phyloP scores from a whole-genome alignment of 2,329 filamentous ascomycete species.

The Fusarium subtropicale region DNA sequence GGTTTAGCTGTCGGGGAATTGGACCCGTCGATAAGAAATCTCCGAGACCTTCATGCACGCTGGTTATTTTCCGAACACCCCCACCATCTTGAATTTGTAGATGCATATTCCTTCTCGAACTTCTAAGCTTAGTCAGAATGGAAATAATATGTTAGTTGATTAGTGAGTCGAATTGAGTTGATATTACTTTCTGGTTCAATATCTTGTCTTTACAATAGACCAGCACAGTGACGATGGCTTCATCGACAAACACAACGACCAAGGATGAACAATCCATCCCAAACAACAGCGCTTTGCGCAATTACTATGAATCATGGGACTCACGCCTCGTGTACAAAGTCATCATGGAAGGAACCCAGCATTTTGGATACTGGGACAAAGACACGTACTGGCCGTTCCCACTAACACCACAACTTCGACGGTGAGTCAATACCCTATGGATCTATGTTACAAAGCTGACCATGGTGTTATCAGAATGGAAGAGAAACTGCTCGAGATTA shows the following conservation, averaged over 20 bases:
- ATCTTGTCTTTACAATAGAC: not conserved
- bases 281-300: not conserved
- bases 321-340: conserved; percentile 2
- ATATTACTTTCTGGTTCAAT: not conserved
- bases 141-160: not conserved
- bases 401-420: not conserved
- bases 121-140: not conserved
- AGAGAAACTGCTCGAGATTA: not conserved
- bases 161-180: not conserved
- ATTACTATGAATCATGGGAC: conserved; percentile 9
- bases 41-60: not conserved
- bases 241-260: not conserved
- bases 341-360: conserved; percentile 4
- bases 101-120: not conserved
- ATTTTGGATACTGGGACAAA: conserved; percentile 9
- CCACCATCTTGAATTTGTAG: not conserved
- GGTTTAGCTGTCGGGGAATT: not conserved
- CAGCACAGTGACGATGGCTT: not conserved
- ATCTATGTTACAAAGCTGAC: not conserved
- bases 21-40: not conserved
- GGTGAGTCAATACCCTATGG: not conserved
- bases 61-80: not conserved
- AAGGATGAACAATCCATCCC: not conserved
- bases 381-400: conserved; percentile 11
- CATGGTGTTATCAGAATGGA: not conserved